A percentile compares a stretch with the other conserved stretches of the same genome.
These are phyloP conservation scores for Umbelopsis sp. DNA, from an alignment of 192 early-diverging fungal genomes.

Conservation along the genomic window DNA sequence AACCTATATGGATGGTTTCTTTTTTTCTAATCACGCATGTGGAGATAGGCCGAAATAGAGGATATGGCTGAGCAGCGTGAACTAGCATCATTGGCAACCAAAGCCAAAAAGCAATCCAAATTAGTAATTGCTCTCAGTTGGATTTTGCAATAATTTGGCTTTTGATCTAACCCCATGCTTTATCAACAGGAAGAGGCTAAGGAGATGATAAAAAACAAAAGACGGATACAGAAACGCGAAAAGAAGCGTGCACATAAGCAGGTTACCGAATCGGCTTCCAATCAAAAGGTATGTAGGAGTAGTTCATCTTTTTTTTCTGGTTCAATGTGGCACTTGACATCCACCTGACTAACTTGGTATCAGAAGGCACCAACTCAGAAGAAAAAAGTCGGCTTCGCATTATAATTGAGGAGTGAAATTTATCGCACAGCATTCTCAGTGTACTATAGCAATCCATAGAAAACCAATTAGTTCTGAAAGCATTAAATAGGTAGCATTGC, in stretches of 20 bases:
- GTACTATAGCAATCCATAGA: neutral
- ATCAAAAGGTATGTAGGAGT: neutral
- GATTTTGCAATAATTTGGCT: too few species aligned
- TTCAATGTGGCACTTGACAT: neutral
- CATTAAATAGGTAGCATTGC: neutral
- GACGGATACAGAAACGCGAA: slow-evolving; percentile 3
- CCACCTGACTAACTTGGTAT: neutral
- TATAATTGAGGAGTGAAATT: neutral
- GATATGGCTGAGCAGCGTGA: slow-evolving; percentile 18
- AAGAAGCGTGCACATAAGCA: slow-evolving; percentile 1
- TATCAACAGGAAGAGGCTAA: neutral
- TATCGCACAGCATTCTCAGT: neutral
- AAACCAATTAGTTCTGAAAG: neutral
- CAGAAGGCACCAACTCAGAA: slow-evolving; percentile 15
- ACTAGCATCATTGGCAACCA: neutral
- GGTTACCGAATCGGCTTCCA: neutral
- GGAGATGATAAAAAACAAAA: neutral
- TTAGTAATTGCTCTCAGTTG: neutral
- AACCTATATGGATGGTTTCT: neutral
- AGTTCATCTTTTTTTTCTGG: neutral
- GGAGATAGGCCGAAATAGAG: slow-evolving; percentile 1
- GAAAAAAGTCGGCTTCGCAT: slow-evolving; percentile 12
- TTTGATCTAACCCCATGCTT: too few species aligned
- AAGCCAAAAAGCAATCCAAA: neutral
- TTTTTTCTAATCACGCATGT: neutral